A percentile compares a stretch with the other conserved stretches of the same genome.
phyloP scores from a whole-genome alignment of 495 filamentous ascomycete genomes.

The Venustampulla echinocandica region DNA sequence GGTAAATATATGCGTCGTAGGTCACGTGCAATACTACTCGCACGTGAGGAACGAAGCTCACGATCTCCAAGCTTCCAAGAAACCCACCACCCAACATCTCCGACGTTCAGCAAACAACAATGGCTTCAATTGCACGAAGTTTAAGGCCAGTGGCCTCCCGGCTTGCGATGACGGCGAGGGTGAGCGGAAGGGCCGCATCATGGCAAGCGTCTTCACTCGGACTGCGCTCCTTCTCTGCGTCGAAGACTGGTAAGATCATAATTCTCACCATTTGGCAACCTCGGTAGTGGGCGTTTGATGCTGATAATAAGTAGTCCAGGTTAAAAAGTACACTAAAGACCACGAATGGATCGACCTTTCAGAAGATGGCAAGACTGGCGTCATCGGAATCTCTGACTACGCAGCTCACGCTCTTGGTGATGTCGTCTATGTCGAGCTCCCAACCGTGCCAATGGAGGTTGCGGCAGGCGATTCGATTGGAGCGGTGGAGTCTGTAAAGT shows the following conservation, averaged over 20 bases:
- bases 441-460: conserved; percentile 53
- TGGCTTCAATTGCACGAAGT: conserved; percentile 26
- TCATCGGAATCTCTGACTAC: conserved; percentile 82
- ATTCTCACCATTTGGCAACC: conserved; percentile 1
- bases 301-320: conserved; percentile 31
- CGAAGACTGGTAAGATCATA: conserved; percentile 9
- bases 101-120: conserved; percentile 10
- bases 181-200: conserved; percentile 9
- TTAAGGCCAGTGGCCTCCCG: conserved; percentile 20
- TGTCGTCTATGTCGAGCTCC: conserved; percentile 94
- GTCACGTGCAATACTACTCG: no score
- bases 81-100: no score
- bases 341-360: conserved; percentile 96
- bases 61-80: neutral
- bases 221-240: conserved; percentile 17
- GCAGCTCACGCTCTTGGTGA: conserved; percentile 87
- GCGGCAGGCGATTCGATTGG: conserved; percentile 70
- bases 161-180: conserved; percentile 8
- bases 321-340: conserved; percentile 91
- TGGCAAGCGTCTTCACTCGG: conserved; percentile 11
- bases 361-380: conserved; percentile 59
- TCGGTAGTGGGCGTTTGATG: conserved; percentile 2
- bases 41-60: no score
- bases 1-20: no score
- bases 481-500: conserved; percentile 96